Base-by-base conservation (phyloP, 768 basidiomycete species). In the Austroboletus festivus region DNA sequence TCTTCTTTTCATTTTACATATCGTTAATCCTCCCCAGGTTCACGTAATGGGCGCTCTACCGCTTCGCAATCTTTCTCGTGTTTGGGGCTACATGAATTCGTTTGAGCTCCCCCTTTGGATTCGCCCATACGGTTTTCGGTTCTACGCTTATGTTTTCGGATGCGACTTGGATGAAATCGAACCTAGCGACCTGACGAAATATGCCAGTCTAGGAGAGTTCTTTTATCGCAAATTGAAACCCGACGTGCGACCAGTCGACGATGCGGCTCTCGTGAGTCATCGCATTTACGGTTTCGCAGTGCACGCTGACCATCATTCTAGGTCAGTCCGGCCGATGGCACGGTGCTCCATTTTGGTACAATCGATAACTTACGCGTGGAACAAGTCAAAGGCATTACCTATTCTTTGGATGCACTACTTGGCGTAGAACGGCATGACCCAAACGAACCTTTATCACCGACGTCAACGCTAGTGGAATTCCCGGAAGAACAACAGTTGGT, bases 311-410 rank as follows among this genome's bases (percentile, higher is more conserved):
- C 20, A 13, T n/a, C 20, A 20, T 37, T 38, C 6, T 58, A 89
- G 87, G 87, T 95, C 51, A 93, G 89, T 53, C 96, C 96, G 1
- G 94, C 96, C 1, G 96, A 99, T 57, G 96, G 96, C 3, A 86
- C 77, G 0, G 79, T 99, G 2, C 75, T 98, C 22, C 95, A 98
- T 64, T 93, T 93, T 57, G 96, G 96, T 28, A 82, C 81, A 1
- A 88, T 99, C 53, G 79, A 73, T 30, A 80, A 82, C 56, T 74
- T 82, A 42, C 81, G 81, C 22, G 90, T 99, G 44, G 94, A 96
- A 63, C 94, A 97, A 68, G 91, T 99, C 62, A 99, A 99, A 69
- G 96, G 96, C 15, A 86, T 95, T 54, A 96, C 93, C 0, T 99
- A 99, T 62, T 96, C 93, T 1, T 79, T 99, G 12, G 89, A 96